Conservation (phyloP, 192 early-diverging fungal species). For the Gryganskiella cystojenkinii region DNA sequence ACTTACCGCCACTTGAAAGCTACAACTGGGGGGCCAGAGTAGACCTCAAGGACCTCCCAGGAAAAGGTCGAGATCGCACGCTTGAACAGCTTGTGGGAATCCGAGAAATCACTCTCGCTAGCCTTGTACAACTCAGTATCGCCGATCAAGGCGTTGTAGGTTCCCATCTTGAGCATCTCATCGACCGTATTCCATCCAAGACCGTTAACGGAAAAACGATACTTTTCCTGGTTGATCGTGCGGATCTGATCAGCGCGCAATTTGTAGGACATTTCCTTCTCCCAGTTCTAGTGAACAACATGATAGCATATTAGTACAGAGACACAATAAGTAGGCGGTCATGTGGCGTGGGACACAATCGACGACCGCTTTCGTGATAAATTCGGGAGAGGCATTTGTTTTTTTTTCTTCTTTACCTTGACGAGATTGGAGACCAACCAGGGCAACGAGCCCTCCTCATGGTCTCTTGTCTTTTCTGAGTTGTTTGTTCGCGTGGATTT, state of each 20-base stretch:
- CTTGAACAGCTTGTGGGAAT: slow-evolving; percentile 59
- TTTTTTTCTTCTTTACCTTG: slow-evolving; percentile 16
- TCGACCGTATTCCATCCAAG: slow-evolving; percentile 52
- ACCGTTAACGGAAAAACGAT: slow-evolving; percentile 58
- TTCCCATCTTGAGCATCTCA: slow-evolving; percentile 58
- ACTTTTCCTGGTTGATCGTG: slow-evolving; percentile 55
- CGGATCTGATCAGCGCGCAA: slow-evolving; percentile 52
- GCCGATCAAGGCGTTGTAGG: slow-evolving; percentile 60
- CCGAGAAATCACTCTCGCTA: slow-evolving; percentile 53
- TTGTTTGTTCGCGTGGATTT: too few relatives aligned
- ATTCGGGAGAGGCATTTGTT: too few relatives aligned
- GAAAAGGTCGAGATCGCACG: slow-evolving; percentile 51
- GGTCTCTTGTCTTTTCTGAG: too few relatives aligned
- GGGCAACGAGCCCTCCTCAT: slow-evolving; percentile 28
- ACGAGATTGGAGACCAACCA: slow-evolving; percentile 55
- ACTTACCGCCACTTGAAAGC: slow-evolving; percentile 56
- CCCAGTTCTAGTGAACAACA: slow-evolving; percentile 64
- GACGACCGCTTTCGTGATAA: too few relatives aligned
- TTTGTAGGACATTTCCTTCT: slow-evolving; percentile 60
- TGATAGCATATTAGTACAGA: too few relatives aligned
- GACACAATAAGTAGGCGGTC: too few relatives aligned
- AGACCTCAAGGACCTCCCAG: slow-evolving; percentile 58
- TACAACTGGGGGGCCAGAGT: slow-evolving; percentile 57
- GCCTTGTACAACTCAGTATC: slow-evolving; percentile 57
- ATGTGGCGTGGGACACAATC: too few relatives aligned